Conservation (phyloP, 345 rosid species). For the Populus nigra region DNA sequence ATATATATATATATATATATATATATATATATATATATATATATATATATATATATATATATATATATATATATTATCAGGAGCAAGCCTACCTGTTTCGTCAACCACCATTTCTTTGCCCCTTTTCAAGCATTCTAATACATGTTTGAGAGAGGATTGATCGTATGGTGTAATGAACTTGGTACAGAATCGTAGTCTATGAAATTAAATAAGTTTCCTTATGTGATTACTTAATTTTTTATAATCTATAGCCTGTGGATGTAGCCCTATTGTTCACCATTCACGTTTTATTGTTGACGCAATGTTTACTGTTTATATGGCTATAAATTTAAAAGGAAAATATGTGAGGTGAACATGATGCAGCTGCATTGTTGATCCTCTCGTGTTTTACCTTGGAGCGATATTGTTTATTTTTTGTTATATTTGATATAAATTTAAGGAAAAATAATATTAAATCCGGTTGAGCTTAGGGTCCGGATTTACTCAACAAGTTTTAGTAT, state of each 20-base stretch:
- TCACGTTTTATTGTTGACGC: too few relatives aligned
- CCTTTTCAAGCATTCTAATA: not conserved
- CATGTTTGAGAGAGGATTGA: not conserved
- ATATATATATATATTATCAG: not conserved
- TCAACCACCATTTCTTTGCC: slow-evolving; percentile 20
- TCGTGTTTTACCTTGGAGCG: too few relatives aligned
- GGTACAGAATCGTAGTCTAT: slow-evolving; percentile 13
- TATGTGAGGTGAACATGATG: too few relatives aligned
- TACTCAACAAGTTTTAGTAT: too few relatives aligned
- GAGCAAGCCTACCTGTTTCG: slow-evolving; percentile 22
- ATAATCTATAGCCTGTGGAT: too few relatives aligned
- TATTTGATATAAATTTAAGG: too few relatives aligned
- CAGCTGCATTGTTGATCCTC: accelerated
- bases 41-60: not conserved
- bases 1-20: not conserved
- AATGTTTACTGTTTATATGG: too few relatives aligned
- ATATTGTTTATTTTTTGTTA: too few relatives aligned
- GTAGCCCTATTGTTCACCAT: too few relatives aligned
- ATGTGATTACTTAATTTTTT: not conserved
- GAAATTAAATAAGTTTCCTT: not conserved
- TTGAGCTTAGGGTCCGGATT: accelerated
- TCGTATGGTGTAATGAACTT: not conserved
- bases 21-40: not conserved
- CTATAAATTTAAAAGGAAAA: too few relatives aligned
- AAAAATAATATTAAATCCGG: too few relatives aligned